Base-by-base conservation (phyloP, 495 filamentous ascomycete species). In the Trichoderma reesei region DNA sequence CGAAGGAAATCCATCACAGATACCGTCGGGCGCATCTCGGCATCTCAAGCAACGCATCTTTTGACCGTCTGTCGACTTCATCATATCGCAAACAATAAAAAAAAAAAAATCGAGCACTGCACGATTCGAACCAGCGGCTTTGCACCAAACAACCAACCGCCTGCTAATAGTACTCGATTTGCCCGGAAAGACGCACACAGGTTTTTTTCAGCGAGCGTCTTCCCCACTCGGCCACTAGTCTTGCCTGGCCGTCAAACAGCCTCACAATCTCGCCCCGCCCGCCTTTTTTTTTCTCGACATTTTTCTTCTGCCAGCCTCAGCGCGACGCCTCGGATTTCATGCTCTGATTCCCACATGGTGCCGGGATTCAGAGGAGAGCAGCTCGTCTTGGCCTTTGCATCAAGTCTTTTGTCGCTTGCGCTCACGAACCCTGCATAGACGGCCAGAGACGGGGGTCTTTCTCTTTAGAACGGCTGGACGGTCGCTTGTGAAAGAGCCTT, bases 191-290 rank as follows among this genome's bases (percentile, higher is more conserved):
- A 5, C 16, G 11, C 5, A 13, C 7, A 31, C 7, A 11, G 9
- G 7, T 8, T 56, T 56, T 56, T 34, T 56, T 56, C 51, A n/a
- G n/a, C n/a, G 51, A 33, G 48, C 18, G 20, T 46, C 20, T 31
- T 56, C 51, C 51, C 51, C 51, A 56, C 51, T 56, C 51, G 51
- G 51, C 51, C 51, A 56, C 26, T 56, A 10, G 8, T 34, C 51
- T 9, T 9, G 13, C 20, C 16, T 4, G 20, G 26, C 3, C 26
- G n/a, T 16, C 46, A 51, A 18, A 13, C 20, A 10, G 20, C 51
- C 20, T n/a, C n/a, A 34, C 20, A 18, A 6, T 48, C n/a, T 7
- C 7, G 51, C 51, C 51, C 51, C 51, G 51, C 51, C 51, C 7
- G 34, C 8, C n/a, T 56, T 56, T 31, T 56, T 56, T 31, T 34